Percentiles rank a stretch among this genome's conserved stretches.
phyloP scores from a whole-genome alignment of 306 rosid species.

The Lagenaria siceraria region DNA sequence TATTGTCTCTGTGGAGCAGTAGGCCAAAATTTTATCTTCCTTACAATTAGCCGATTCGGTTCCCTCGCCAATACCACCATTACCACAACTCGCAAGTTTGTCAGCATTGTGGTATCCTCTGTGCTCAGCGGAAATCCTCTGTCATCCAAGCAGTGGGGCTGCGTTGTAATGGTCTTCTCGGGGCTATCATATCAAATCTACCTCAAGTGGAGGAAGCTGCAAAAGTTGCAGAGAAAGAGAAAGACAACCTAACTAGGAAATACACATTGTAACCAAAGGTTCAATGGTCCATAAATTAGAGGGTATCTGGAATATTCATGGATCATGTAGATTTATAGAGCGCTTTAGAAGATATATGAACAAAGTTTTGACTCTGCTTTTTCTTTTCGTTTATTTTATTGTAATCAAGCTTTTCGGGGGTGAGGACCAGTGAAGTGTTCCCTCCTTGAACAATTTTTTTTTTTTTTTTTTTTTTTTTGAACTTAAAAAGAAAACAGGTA shows the following conservation, averaged over 20 bases:
- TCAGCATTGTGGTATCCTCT: conserved; percentile 88
- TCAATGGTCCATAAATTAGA: conserved; percentile 24
- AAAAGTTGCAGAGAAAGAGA: conserved; percentile 72
- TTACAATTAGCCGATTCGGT: conserved; percentile 87
- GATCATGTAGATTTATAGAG: conserved; percentile 30
- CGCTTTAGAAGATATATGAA: neutral
- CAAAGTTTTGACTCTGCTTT: conserved; percentile 8
- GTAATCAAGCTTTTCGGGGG: neutral
- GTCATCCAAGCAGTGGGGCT: conserved; percentile 87
- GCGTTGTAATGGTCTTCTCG: conserved; percentile 82
- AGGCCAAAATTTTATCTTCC: conserved; percentile 94
- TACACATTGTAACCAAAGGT: conserved; percentile 3
- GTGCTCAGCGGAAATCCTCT: conserved; percentile 88
- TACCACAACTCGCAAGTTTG: conserved; percentile 95
- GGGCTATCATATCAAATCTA: conserved; percentile 87
- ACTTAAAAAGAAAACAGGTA: neutral
- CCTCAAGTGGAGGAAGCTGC: conserved; percentile 85
- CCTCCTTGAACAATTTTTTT: neutral
- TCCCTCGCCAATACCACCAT: conserved; percentile 92
- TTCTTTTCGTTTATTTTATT: neutral
- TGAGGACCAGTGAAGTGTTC: neutral
- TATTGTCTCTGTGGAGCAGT: conserved; percentile 95
- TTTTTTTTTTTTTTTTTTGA: neutral
- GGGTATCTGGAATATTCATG: conserved; percentile 20
- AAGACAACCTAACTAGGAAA: conserved; percentile 43